Percentiles rank a stretch among this genome's conserved stretches.
Evolutionary conservation across 1,284 basidiomycete species (phyloP).

Genomic region (Moniliella sp.): DNA sequence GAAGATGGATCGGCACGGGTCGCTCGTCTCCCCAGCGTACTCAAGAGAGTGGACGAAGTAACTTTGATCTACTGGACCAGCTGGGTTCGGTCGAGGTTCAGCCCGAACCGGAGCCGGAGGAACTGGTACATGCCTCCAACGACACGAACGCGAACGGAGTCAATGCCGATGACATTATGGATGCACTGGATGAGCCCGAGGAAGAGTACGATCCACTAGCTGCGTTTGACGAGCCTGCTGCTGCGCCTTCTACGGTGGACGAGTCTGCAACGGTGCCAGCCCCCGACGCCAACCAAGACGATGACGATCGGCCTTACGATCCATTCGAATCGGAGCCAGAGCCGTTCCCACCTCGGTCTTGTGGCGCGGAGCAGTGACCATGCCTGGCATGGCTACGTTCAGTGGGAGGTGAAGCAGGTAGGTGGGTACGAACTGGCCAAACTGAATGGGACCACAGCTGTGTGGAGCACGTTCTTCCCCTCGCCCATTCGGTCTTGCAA

Average conservation of each 20-base stretch:
- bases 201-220: neutral
- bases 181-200: neutral
- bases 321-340: neutral
- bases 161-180: neutral
- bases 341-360: constrained; percentile 4
- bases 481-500: constrained; percentile 11
- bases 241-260: neutral
- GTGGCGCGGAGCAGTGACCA: constrained; percentile 29
- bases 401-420: constrained; percentile 21
- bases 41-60: neutral
- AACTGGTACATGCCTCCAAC: neutral
- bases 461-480: constrained; percentile 12
- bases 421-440: constrained; percentile 7
- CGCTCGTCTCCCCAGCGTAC: neutral
- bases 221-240: neutral
- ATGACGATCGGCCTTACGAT: neutral
- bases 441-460: constrained; percentile 1
- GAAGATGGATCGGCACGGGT: neutral
- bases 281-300: neutral
- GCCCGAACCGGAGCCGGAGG: neutral
- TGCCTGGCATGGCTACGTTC: constrained; percentile 24
- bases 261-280: neutral
- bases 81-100: neutral
- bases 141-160: neutral
- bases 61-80: neutral